phyloP scores from a whole-genome alignment of 306 rosid genomes.

The Dryas alaskensis region DNA sequence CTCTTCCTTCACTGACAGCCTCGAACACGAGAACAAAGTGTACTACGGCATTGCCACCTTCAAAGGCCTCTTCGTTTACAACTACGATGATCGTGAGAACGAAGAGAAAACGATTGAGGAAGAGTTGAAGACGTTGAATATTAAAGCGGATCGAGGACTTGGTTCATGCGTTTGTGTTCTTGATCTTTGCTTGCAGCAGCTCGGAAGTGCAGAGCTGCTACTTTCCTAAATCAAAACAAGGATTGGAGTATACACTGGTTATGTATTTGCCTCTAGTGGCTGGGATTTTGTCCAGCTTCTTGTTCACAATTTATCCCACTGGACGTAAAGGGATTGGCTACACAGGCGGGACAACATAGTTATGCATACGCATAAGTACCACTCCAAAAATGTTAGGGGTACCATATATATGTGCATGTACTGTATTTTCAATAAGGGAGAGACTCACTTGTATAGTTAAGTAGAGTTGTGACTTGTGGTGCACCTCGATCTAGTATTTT shows the following conservation, averaged over 20 bases:
- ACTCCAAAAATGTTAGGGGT: too few species aligned
- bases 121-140: slow-evolving; percentile 1
- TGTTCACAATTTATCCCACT: slow-evolving; percentile 34
- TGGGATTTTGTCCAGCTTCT: slow-evolving; percentile 28
- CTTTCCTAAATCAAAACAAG: slow-evolving; percentile 16
- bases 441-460: too few species aligned
- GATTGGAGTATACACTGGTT: slow-evolving; percentile 3
- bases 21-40: not conserved
- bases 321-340: slow-evolving; percentile 41
- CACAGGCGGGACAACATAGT: not conserved
- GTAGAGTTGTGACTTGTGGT: too few species aligned
- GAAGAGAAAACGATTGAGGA: not conserved
- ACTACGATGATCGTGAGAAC: not conserved
- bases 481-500: too few species aligned
- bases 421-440: too few species aligned
- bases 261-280: slow-evolving; percentile 32
- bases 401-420: too few species aligned
- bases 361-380: too few species aligned
- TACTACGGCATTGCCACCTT: slow-evolving; percentile 28
- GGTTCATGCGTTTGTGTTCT: slow-evolving; percentile 46
- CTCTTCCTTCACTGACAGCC: slow-evolving; percentile 23
- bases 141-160: slow-evolving; percentile 15
- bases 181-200: slow-evolving; percentile 39
- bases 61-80: slow-evolving; percentile 4
- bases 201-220: slow-evolving; percentile 41